Conservation (phyloP, 371 early-diverging fungal genomes). For the Lichtheimia corymbifera region DNA sequence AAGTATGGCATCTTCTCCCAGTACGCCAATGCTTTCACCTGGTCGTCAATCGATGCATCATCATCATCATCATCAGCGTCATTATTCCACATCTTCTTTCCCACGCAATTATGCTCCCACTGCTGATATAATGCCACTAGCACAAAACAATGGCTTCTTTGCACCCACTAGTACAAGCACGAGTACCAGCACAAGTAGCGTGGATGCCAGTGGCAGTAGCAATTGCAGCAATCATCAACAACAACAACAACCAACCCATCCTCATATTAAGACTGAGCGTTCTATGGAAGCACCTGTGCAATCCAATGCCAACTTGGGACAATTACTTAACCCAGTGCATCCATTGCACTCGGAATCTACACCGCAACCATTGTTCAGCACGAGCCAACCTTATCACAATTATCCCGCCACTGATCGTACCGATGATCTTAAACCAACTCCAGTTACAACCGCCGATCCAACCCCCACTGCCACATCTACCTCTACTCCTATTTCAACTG, state of each 20-base stretch:
- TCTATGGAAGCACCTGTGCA: neutral
- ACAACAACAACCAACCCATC: neutral
- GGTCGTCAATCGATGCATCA: slow-evolving; percentile 32
- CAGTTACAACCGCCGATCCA: no score
- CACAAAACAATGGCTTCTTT: slow-evolving; percentile 1
- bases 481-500: neutral
- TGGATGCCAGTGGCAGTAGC: no score
- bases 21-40: slow-evolving; percentile 44
- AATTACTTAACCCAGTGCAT: slow-evolving; percentile 42
- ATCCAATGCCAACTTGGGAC: slow-evolving; percentile 41
- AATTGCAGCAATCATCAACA: slow-evolving; percentile 6
- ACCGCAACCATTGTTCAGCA: slow-evolving; percentile 2
- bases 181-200: neutral
- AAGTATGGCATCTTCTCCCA: slow-evolving; percentile 39
- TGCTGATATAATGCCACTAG: slow-evolving; percentile 1
- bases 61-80: slow-evolving; percentile 27
- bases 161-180: neutral
- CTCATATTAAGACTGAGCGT: neutral
- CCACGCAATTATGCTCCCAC: slow-evolving; percentile 11
- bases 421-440: no score
- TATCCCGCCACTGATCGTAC: neutral
- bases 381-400: neutral
- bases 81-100: slow-evolving; percentile 16
- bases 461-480: slow-evolving; percentile 4
- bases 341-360: slow-evolving; percentile 20